Evolutionary conservation across 805 yeast species (phyloP), one percentile per base, ranked within the genome.

Genomic region (Saturnispora hagleri): DNA sequence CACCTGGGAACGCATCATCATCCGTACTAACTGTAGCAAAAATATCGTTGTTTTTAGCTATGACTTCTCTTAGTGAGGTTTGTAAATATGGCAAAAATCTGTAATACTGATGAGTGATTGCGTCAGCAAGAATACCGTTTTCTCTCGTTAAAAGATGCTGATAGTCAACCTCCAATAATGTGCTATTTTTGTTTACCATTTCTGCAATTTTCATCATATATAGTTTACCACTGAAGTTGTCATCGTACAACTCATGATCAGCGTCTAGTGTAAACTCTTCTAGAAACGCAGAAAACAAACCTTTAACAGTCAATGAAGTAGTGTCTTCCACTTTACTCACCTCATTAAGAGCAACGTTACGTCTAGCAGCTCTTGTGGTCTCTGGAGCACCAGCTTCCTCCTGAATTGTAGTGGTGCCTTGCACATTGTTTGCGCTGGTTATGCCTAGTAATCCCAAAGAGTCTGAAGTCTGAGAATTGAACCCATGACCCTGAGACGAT

Each of bases 261-360:
- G 68, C 71, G 44, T 77, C 78, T 3, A 70, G 36, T 6, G 42
- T 41, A 62, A 73, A 91, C 33, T 79, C 85, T 62, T 82, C 86
- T 51, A 91, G 69, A 62, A 91, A 91, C 57, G 76, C 80, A 65
- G 90, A 96, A 66, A 93, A 91, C 15, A 90, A 82, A 66, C 89
- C 96, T 43, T 91, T 79, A 17, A 93, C 97, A 59, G 88, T 88
- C 64, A 90, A 97, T 53, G 96, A 97, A 3, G 97, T 89, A 46
- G 81, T 80, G 70, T 93, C 99, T 27, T 80, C 80, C 27, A 93
- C 96, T 63, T 86, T 88, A 27, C 95, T 89, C 50, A 91, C 87
- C 27, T 81, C 81, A 53, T 79, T 73, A 53, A 83, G 71, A 54
- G 79, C 77, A 61, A 84, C 76, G 69, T 85, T 75, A 60, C 76